phyloP scores from a whole-genome alignment of 2,329 filamentous ascomycete species.

The Thelonectria rubi region DNA sequence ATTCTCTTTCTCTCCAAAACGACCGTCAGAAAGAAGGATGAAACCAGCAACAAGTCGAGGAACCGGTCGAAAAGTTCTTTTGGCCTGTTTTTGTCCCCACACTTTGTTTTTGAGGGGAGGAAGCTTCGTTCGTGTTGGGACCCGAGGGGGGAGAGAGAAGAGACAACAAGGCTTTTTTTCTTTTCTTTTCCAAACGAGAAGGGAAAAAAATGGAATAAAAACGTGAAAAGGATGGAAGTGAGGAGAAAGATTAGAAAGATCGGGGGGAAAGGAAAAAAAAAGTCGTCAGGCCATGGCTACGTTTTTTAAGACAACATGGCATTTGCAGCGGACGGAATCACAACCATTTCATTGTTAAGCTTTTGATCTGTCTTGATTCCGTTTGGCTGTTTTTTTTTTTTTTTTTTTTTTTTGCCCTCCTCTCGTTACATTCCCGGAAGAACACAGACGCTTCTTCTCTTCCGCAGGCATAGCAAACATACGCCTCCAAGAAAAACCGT shows the following conservation, averaged over 20 bases:
- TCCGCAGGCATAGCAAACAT: too few relatives aligned
- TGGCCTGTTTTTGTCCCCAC: neutral
- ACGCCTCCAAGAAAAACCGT: too few relatives aligned
- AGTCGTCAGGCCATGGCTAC: slow-evolving; percentile 12
- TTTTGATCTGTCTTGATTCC: slow-evolving; percentile 16
- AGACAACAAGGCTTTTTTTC: too few relatives aligned
- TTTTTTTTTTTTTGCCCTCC: neutral
- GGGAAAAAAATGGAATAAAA: neutral
- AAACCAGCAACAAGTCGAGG: neutral
- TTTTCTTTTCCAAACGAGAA: neutral
- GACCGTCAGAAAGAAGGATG: neutral
- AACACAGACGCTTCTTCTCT: too few relatives aligned
- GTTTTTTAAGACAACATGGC: slow-evolving; percentile 18
- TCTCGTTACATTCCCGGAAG: neutral
- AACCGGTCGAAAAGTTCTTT: neutral
- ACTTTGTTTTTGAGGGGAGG: neutral
- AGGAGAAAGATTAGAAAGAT: neutral
- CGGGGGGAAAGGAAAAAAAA: neutral
- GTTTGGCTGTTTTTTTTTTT: slow-evolving; percentile 9
- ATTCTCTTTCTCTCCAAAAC: neutral
- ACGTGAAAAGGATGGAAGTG: neutral
- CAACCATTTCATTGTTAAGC: slow-evolving; percentile 19
- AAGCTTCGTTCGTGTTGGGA: too few relatives aligned
- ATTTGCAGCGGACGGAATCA: slow-evolving; percentile 5
- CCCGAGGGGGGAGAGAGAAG: too few relatives aligned